phyloP scores from a whole-genome alignment of 768 basidiomycete species.

The Rhodotorula diobovata region DNA sequence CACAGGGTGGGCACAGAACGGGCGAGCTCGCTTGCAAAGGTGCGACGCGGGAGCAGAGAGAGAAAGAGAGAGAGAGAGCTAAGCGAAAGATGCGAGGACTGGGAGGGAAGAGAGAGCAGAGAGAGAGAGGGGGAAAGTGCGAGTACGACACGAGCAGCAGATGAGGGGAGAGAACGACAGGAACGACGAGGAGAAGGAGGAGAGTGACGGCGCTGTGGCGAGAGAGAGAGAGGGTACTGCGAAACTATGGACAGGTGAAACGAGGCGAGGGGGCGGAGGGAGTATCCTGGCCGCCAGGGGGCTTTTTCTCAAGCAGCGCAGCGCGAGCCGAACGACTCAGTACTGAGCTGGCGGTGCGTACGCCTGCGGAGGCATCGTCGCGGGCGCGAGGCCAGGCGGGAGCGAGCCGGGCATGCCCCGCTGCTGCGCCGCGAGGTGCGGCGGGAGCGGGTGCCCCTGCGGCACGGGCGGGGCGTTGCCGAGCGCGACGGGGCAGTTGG shows the following conservation, averaged over 20 bases:
- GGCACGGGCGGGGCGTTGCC: slow-evolving; percentile 13
- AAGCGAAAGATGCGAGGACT: neutral
- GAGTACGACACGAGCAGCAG: neutral
- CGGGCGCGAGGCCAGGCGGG: neutral
- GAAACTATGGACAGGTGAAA: too few species aligned
- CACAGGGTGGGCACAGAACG: neutral
- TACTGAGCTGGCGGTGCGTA: neutral
- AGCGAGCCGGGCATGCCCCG: neutral
- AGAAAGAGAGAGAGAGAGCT: neutral
- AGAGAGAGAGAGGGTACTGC: too few species aligned
- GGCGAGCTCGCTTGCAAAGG: neutral
- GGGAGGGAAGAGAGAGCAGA: neutral
- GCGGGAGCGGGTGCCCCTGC: neutral
- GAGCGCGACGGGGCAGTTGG: slow-evolving; percentile 47
- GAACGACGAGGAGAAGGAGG: slow-evolving; percentile 1
- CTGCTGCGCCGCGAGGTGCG: neutral
- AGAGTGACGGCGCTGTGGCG: too few species aligned
- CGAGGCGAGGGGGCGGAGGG: too few species aligned
- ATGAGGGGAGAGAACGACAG: neutral
- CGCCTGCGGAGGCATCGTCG: neutral
- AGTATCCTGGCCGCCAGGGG: too few species aligned
- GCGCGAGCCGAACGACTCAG: neutral
- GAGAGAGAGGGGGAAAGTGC: neutral
- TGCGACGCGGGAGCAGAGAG: neutral
- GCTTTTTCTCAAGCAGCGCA: too few species aligned